Base-by-base conservation (phyloP, 768 basidiomycete genomes). In the Amanita fuliginea region DNA sequence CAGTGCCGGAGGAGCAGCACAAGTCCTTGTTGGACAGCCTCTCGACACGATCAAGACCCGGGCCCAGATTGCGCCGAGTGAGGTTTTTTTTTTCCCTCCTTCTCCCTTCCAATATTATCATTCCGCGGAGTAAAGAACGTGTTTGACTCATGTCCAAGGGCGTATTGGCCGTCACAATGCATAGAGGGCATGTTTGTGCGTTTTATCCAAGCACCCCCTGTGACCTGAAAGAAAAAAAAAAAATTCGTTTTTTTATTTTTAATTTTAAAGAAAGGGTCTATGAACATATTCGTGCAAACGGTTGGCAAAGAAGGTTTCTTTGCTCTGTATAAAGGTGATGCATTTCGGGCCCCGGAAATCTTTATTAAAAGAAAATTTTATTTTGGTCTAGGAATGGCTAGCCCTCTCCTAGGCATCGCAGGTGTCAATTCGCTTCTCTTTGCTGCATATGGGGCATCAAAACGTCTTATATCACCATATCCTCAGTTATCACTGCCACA, bases 351-450 rank as follows among this genome's bases (percentile, higher is more conserved):
- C n/a, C n/a, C n/a, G n/a, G n/a, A n/a, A n/a, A n/a, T n/a, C n/a
- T n/a, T n/a, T n/a, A n/a, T n/a, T n/a, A n/a, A n/a, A n/a, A n/a
- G n/a, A n/a, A n/a, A n/a, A n/a, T n/a, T n/a, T n/a, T n/a, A n/a
- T n/a, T n/a, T n/a, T n/a, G n/a, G n/a, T 24, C 22, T 24, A 24
- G 91, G 92, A 33, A 94, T 93, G 91, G 74, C 82, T 1, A 90
- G 86, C 47, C 95, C 96, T 0, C 73, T 98, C 7, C 51, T 96
- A 39, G 96, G 96, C 14, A 86, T 98, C 22, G 90, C 94, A 1
- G 94, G 89, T 7, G 95, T 98, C 58, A 98, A 97, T 67, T 95
- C 92, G 3, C 75, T 98, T 10, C 77, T 98, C 10, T 99, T 98
- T 67, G 86, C 89, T 0, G 81, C 93, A 0, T 97, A 95, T 58